Percentiles rank a stretch among this genome's conserved stretches.
Evolutionary conservation across 192 early-diverging fungal genomes (phyloP).

Genomic region (Rhizophagus prolifer): DNA sequence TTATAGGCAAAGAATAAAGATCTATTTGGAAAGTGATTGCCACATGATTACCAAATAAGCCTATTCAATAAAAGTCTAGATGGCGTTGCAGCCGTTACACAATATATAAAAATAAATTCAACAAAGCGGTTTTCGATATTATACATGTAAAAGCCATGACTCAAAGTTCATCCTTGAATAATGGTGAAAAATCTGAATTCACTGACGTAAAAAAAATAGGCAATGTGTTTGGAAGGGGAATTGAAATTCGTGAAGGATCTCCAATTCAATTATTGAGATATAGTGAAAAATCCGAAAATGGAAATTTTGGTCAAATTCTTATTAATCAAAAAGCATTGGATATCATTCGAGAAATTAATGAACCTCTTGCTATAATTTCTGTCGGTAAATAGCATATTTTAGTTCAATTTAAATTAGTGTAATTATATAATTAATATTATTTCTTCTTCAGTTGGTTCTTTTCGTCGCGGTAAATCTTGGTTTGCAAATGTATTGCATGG

Average conservation of each 20-base stretch:
- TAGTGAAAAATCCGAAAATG: background rate
- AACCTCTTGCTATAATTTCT: conserved; percentile 11
- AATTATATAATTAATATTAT: no score
- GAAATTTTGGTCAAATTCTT: background rate
- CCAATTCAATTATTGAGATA: conserved; percentile 4
- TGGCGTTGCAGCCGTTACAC: no score
- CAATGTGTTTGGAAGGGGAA: background rate
- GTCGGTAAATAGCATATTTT: background rate
- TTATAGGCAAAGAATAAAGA: no score
- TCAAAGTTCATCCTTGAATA: no score
- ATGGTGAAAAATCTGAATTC: background rate
- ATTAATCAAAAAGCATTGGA: background rate
- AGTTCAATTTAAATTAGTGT: no score
- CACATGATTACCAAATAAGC: no score
- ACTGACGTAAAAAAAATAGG: background rate
- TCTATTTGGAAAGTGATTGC: no score
- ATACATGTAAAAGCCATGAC: no score
- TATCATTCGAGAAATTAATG: conserved; percentile 7
- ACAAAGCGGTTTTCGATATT: no score
- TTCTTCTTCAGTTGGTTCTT: background rate
- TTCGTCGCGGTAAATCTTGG: conserved; percentile 20
- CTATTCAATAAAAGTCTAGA: no score
- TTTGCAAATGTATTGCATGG: conserved; percentile 16
- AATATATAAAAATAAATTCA: no score
- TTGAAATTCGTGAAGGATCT: background rate